These are phyloP conservation scores for Rosa chinensis DNA, from an alignment of 306 rosid genomes.

Conservation along the genomic window DNA sequence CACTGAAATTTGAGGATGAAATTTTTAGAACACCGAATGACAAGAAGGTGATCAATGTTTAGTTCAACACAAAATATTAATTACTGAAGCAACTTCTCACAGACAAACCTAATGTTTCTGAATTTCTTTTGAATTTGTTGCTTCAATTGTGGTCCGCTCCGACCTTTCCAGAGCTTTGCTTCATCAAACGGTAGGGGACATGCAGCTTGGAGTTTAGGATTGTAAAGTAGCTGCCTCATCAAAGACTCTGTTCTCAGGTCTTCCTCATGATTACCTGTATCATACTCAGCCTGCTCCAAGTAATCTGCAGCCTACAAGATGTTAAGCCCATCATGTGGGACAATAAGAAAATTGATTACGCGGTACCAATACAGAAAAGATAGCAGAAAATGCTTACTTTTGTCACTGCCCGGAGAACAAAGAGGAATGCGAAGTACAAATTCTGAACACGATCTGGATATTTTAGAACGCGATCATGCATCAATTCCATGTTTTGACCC, in stretches of 20 bases:
- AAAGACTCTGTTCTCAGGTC: slow-evolving; percentile 54
- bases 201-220: slow-evolving; percentile 58
- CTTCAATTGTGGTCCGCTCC: slow-evolving; percentile 61
- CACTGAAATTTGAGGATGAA: slow-evolving; percentile 47
- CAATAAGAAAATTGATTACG: neutral
- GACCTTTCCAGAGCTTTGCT: slow-evolving; percentile 71
- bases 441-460: slow-evolving; percentile 65
- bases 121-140: slow-evolving; percentile 58
- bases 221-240: slow-evolving; percentile 51
- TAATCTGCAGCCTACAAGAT: slow-evolving; percentile 54
- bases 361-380: neutral
- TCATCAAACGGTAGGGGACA: slow-evolving; percentile 72
- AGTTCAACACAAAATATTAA: slow-evolving; percentile 11
- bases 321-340: neutral
- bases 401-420: slow-evolving; percentile 64
- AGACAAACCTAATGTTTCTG: slow-evolving; percentile 60
- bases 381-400: slow-evolving; percentile 39
- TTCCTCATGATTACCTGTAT: slow-evolving; percentile 49
- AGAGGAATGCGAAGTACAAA: slow-evolving; percentile 58
- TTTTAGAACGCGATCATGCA: slow-evolving; percentile 55
- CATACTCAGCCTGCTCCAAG: slow-evolving; percentile 65
- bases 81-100: neutral
- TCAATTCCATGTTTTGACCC: slow-evolving; percentile 56
- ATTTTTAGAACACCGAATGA: neutral
- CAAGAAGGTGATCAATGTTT: neutral